A percentile compares a stretch with the other conserved stretches of the same genome.
phyloP scores from a whole-genome alignment of 768 basidiomycete genomes.

The Hypsizygus marmoreus region DNA sequence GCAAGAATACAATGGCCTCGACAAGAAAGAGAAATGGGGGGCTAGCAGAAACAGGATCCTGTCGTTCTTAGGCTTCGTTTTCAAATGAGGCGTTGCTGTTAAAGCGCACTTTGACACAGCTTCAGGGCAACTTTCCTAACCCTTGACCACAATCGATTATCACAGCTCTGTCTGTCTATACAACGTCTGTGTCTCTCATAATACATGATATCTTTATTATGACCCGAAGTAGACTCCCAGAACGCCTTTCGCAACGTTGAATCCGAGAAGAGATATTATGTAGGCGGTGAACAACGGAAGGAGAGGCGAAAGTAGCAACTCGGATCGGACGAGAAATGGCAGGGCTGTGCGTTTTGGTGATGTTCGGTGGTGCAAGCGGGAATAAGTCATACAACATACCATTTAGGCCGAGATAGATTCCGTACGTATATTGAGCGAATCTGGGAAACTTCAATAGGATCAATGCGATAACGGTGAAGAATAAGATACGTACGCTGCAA shows the following conservation, averaged over 20 bases:
- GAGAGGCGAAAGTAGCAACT: slow-evolving; percentile 88
- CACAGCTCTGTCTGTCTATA: slow-evolving; percentile 4
- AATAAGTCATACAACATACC: slow-evolving; percentile 40
- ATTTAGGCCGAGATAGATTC: slow-evolving; percentile 84
- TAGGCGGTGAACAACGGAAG: slow-evolving; percentile 87
- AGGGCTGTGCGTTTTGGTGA: slow-evolving; percentile 53
- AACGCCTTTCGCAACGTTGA: slow-evolving; percentile 87
- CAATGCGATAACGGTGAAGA: slow-evolving; percentile 8
- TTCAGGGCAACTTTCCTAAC: too few relatives aligned
- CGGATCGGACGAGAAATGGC: slow-evolving; percentile 91
- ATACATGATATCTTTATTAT: slow-evolving; percentile 16
- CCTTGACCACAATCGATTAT: too few relatives aligned
- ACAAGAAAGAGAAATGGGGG: background rate
- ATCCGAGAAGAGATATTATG: slow-evolving; percentile 83
- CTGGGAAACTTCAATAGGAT: slow-evolving; percentile 42
- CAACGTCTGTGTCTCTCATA: background rate
- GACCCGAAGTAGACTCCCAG: slow-evolving; percentile 77
- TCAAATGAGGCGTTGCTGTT: too few relatives aligned
- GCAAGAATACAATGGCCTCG: background rate
- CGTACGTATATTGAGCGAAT: slow-evolving; percentile 89
- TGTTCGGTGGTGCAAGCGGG: slow-evolving; percentile 11
- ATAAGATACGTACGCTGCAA: slow-evolving; percentile 68
- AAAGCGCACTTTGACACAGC: too few relatives aligned
- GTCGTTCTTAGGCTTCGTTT: too few relatives aligned
- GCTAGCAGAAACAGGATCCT: background rate